Percentiles rank a stretch among this genome's conserved stretches.
phyloP scores from a whole-genome alignment of 352 stramenopile species.

The Globisporangium middletonii region DNA sequence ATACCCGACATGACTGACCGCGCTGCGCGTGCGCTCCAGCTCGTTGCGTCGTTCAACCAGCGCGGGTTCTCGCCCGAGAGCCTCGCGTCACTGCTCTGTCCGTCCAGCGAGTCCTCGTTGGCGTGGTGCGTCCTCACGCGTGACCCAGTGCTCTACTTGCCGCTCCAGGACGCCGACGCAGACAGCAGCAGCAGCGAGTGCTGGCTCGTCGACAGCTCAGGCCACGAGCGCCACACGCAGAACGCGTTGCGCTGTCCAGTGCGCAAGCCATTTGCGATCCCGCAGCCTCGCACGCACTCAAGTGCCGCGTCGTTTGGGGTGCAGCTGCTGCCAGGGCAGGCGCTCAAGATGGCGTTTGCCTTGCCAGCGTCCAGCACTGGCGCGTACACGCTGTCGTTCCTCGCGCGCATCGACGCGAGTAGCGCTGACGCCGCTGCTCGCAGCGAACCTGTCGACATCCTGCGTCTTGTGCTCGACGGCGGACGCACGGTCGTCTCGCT shows the following conservation, averaged over 20 bases:
- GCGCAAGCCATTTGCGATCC: constrained; percentile 57
- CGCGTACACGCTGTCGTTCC: constrained; percentile 33
- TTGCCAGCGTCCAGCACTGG: constrained; percentile 4
- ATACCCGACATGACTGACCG: constrained; percentile 19
- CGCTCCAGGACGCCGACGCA: constrained; percentile 42
- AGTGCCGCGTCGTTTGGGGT: constrained; percentile 20
- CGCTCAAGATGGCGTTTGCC: constrained; percentile 6
- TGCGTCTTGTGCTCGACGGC: constrained; percentile 13
- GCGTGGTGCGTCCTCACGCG: constrained; percentile 36
- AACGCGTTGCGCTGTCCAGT: constrained; percentile 25
- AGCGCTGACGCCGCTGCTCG: not conserved
- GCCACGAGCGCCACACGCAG: constrained; percentile 30
- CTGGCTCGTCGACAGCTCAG: constrained; percentile 48
- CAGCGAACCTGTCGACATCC: constrained; percentile 6
- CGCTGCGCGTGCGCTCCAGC: constrained; percentile 41
- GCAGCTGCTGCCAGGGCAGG: constrained; percentile 29
- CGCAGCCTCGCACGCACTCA: constrained; percentile 4
- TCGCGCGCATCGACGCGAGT: constrained; percentile 28
- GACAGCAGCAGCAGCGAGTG: not conserved
- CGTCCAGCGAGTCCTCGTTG: constrained; percentile 19
- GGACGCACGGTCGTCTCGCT: constrained; percentile 1
- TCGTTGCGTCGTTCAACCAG: constrained; percentile 29
- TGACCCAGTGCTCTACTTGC: constrained; percentile 41
- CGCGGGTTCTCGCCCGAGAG: constrained; percentile 26
- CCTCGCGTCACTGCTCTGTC: constrained; percentile 38